These are phyloP conservation scores for Selaginella moellendorffii DNA, from an alignment of 75 land plant species.

Conservation along the genomic window DNA sequence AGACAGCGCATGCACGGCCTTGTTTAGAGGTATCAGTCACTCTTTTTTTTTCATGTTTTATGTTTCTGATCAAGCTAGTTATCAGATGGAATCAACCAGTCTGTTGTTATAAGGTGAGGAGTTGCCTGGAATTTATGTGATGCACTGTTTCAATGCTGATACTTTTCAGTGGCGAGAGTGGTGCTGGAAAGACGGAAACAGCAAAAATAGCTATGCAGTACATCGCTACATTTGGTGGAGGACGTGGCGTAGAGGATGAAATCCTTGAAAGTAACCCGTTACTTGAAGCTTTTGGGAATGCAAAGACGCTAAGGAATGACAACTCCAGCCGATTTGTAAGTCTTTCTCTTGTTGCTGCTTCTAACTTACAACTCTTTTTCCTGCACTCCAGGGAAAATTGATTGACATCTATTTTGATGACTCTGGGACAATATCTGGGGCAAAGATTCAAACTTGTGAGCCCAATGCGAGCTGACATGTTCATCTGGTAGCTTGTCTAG, in stretches of 20 bases:
- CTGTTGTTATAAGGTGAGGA: background rate
- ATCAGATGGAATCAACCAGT: background rate
- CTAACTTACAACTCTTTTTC: too few relatives aligned
- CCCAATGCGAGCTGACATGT: background rate
- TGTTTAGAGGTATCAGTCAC: background rate
- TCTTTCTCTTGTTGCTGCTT: too few relatives aligned
- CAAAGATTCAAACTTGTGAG: slow-evolving; percentile 11
- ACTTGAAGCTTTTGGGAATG: slow-evolving; percentile 89
- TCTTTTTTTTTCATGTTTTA: background rate
- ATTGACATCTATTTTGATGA: slow-evolving; percentile 10
- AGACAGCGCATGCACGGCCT: background rate
- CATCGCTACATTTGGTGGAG: slow-evolving; percentile 69
- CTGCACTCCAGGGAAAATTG: background rate
- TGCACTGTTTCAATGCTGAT: too few relatives aligned
- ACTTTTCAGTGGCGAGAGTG: slow-evolving; percentile 75
- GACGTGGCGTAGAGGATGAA: slow-evolving; percentile 61
- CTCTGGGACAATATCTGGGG: slow-evolving; percentile 1
- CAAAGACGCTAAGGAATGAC: slow-evolving; percentile 68
- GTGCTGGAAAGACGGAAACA: slow-evolving; percentile 89
- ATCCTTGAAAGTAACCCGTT: slow-evolving; percentile 65
- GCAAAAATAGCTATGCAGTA: slow-evolving; percentile 92
- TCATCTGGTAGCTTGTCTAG: slow-evolving; percentile 6
- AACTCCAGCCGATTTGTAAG: slow-evolving; percentile 93
- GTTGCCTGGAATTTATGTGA: too few relatives aligned
- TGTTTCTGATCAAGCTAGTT: too few relatives aligned